Base-by-base conservation (phyloP, 129 eudicot species). In the Tagetes patula region DNA sequence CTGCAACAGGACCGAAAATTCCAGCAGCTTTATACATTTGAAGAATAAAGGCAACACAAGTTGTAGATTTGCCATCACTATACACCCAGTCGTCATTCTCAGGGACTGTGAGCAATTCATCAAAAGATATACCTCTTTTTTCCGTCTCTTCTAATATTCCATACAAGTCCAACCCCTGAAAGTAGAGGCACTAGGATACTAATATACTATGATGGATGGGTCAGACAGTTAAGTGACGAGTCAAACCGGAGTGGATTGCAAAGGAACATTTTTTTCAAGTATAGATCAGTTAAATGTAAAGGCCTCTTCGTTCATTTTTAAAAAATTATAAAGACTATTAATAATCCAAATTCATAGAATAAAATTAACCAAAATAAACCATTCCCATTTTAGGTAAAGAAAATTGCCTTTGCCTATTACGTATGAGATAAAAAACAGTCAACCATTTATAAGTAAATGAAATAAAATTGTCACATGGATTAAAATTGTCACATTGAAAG, bases 21-120 rank as follows among this genome's bases (percentile, higher is more conserved):
- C 99, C 99, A 39, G 97, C 99, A 36, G 88, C 96, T 87, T 95
- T 95, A 74, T 95, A 95, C 86, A 95, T 88, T 48, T 87, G 87
- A 34, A 95, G 87, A 72, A 95, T 95, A 42, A 95, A 95, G 75
- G 99, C 97, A 39, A 95, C 99, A 61, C 99, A 95, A 31, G 99
- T 95, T 67, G 99, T 95, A 13, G 99, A 95, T 81, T 95, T 88
- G 42, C 99, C 99, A 76, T 95, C 99, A 67, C 97, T 95, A 71
- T 95, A 95, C 8, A 90, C 87, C 99, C 99, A 95, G 20, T 95
- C 99, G 66, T 95, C 99, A 40, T 91, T 89, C 62, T 95, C 99
- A 1, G 99, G 97, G 56, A 95, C 87, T 8, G 96, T 91, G n/a
- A 95, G 91, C 56, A 95, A 80, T 71, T 95, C 96, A 72, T 95